Conservation (phyloP, 495 filamentous ascomycete genomes). For the Xylaria cubensis region DNA sequence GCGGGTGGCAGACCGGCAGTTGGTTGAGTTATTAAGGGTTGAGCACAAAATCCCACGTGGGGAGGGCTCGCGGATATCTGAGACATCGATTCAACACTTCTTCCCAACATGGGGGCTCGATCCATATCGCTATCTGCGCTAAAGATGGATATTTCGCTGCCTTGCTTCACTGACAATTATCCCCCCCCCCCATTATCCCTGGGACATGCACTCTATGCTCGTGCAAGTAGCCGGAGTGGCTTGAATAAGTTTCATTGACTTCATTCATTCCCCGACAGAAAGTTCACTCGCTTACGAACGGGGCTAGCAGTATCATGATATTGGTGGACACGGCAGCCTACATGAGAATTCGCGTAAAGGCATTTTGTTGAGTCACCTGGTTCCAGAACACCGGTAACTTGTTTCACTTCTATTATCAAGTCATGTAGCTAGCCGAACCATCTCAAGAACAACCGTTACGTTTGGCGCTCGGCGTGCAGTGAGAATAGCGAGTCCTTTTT, state of each 20-base stretch:
- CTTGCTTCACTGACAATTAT: background rate
- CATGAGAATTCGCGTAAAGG: conserved; percentile 17
- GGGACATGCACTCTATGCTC: background rate
- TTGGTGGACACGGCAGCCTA: conserved; percentile 17
- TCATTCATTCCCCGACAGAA: background rate
- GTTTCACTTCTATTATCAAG: conserved; percentile 36
- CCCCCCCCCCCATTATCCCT: background rate
- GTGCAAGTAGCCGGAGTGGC: conserved; percentile 13
- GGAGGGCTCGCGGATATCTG: conserved; percentile 36
- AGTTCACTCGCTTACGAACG: background rate
- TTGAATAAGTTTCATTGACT: background rate
- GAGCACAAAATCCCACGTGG: conserved; percentile 43
- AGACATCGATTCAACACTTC: conserved; percentile 35
- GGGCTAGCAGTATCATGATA: conserved; percentile 23
- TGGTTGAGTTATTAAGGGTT: conserved; percentile 29
- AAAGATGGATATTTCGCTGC: background rate
- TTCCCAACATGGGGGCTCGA: conserved; percentile 8
- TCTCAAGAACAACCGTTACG: conserved; percentile 28
- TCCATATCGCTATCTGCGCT: background rate
- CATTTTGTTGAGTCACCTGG: conserved; percentile 36
- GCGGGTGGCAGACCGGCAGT: conserved; percentile 21
- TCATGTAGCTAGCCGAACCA: conserved; percentile 33
- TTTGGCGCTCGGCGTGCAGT: conserved; percentile 23
- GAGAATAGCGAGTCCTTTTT: conserved; percentile 10
- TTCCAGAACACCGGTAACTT: conserved; percentile 42